phyloP scores from a whole-genome alignment of 1,284 basidiomycete species.

The Sparassis latifolia region DNA sequence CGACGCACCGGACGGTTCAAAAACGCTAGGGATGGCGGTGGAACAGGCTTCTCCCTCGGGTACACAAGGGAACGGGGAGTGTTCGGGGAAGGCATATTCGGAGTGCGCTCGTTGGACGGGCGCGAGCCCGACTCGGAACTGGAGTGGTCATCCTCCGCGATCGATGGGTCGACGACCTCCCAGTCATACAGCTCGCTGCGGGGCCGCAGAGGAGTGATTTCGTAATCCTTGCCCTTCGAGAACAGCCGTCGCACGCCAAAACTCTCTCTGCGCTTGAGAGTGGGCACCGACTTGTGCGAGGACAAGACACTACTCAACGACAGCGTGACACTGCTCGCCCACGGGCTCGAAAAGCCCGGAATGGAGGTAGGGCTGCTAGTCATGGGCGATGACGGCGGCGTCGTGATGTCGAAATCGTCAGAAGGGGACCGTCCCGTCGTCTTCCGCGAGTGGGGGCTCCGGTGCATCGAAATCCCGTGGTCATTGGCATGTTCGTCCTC shows the following conservation, averaged over 20 bases:
- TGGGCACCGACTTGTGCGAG: conserved; percentile 1
- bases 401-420: conserved; percentile 9
- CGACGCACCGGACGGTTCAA: neutral
- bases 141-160: too few species aligned
- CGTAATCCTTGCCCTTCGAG: conserved; percentile 26
- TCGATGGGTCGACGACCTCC: conserved; percentile 17
- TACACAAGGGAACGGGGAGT: neutral
- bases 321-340: conserved; percentile 23
- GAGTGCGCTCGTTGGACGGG: too few species aligned
- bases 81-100: neutral
- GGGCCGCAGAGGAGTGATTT: conserved; percentile 1
- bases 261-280: conserved; percentile 21
- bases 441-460: conserved; percentile 2
- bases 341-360: conserved; percentile 11
- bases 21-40: neutral
- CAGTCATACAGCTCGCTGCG: conserved; percentile 6
- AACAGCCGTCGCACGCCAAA: conserved; percentile 27
- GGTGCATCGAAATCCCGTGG: conserved; percentile 3
- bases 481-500: conserved; percentile 10
- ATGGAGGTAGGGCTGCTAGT: conserved; percentile 12
- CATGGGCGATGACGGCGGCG: conserved; percentile 17
- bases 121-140: too few species aligned
- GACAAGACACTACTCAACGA: conserved; percentile 14
- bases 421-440: conserved; percentile 1
- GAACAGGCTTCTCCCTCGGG: neutral